phyloP scores from a whole-genome alignment of 169 alveolate genomes.

The Plasmodium gonderi region DNA sequence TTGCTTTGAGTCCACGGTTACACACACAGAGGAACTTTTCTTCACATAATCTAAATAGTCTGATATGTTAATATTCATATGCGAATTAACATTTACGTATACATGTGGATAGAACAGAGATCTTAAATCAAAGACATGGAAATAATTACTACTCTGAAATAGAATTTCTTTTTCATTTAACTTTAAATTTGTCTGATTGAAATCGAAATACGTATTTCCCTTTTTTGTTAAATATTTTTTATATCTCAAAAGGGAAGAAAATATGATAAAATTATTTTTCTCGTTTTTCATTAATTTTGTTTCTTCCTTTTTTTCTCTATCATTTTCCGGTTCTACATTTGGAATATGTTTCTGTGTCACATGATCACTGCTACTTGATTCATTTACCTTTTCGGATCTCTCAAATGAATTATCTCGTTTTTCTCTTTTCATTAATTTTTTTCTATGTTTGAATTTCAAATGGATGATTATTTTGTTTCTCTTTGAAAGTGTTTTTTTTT shows the following conservation, averaged over 20 bases:
- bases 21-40: neutral
- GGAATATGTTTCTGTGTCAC: neutral
- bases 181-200: slow-evolving; percentile 35
- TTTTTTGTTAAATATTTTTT: slow-evolving; percentile 62
- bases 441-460: neutral
- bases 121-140: slow-evolving; percentile 43
- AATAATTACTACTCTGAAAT: slow-evolving; percentile 55
- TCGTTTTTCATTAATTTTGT: slow-evolving; percentile 10
- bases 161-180: slow-evolving; percentile 65
- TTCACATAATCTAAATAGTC: slow-evolving; percentile 41
- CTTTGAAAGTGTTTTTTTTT: neutral
- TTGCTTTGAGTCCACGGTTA: neutral
- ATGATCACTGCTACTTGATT: neutral
- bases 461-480: neutral
- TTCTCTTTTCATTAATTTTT: neutral
- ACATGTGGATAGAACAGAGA: slow-evolving; percentile 57
- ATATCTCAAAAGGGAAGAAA: slow-evolving; percentile 61
- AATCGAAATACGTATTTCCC: slow-evolving; percentile 61
- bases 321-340: neutral
- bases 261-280: slow-evolving; percentile 18
- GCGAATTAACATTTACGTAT: slow-evolving; percentile 49
- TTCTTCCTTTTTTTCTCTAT: neutral
- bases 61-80: slow-evolving; percentile 46
- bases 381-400: neutral
- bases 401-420: neutral